phyloP scores from a whole-genome alignment of 164 flowering plant genomes.

The Paratinospora sagittata region DNA sequence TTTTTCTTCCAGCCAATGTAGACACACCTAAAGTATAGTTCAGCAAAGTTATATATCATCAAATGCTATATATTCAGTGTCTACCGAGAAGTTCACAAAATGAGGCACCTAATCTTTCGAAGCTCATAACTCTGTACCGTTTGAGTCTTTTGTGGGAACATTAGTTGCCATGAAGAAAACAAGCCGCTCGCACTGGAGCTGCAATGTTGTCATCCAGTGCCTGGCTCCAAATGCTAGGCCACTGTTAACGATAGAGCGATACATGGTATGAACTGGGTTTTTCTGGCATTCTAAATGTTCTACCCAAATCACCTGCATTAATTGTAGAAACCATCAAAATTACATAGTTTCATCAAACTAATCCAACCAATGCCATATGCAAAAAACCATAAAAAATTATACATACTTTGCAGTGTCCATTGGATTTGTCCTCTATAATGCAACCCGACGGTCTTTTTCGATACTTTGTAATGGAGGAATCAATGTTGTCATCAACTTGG shows the following conservation, averaged over 20 bases:
- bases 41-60: not conserved
- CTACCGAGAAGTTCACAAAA: not conserved
- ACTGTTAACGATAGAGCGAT: conserved; percentile 61
- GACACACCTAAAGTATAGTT: conserved; percentile 45
- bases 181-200: conserved; percentile 79
- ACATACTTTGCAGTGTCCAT: conserved; percentile 89
- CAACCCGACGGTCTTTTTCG: conserved; percentile 92
- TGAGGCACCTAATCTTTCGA: too few relatives aligned
- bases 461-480: conserved; percentile 67
- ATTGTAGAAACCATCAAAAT: not conserved
- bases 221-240: conserved; percentile 93
- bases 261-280: conserved; percentile 58
- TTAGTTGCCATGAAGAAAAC: conserved; percentile 98
- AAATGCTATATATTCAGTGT: not conserved
- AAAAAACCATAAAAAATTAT: not conserved
- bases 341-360: not conserved
- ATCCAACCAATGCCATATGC: not conserved
- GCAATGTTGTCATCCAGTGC: conserved; percentile 84
- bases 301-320: conserved; percentile 79
- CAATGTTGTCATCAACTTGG: conserved; percentile 63
- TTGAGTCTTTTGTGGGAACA: conserved; percentile 91
- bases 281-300: conserved; percentile 86
- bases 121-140: conserved; percentile 36
- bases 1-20: conserved; percentile 90
- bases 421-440: conserved; percentile 82